Evolutionary conservation across 148 eudicot genomes (phyloP).

Genomic region (Gaultheria prostrata): DNA sequence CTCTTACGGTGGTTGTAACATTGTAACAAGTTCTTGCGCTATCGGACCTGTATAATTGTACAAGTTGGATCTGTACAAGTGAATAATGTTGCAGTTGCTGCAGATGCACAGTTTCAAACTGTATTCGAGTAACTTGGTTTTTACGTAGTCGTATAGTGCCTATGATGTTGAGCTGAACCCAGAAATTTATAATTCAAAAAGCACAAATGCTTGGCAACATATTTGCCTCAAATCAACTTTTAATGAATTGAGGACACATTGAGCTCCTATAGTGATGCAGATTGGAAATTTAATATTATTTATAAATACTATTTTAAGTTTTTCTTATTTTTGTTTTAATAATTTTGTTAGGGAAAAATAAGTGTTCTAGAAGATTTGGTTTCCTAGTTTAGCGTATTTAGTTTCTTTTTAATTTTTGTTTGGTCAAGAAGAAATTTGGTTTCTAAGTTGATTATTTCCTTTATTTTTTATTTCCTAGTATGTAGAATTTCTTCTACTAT

Average conservation of each 20-base stretch:
- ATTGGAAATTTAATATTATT: too few relatives aligned
- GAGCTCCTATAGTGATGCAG: background rate
- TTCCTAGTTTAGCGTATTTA: too few relatives aligned
- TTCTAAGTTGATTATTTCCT: too few relatives aligned
- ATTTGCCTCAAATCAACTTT: background rate
- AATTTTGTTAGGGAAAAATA: too few relatives aligned
- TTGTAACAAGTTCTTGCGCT: conserved; percentile 17
- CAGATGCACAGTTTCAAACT: background rate
- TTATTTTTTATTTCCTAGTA: too few relatives aligned
- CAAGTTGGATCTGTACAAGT: background rate
- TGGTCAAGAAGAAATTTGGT: too few relatives aligned
- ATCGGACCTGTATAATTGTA: conserved; percentile 13
- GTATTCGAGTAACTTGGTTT: background rate
- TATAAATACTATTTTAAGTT: too few relatives aligned
- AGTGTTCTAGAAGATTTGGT: too few relatives aligned
- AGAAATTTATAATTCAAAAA: background rate
- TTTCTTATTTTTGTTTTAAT: too few relatives aligned
- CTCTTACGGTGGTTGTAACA: conserved; percentile 9
- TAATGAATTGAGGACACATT: background rate
- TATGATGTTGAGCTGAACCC: background rate
- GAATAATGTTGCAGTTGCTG: background rate
- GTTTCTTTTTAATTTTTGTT: too few relatives aligned
- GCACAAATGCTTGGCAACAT: background rate
- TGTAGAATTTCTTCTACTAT: too few relatives aligned
- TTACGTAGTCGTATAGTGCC: background rate